Evolutionary conservation across 176 grass and related monocot genomes (phyloP).

Genomic region (Bothriochloa decipiens): DNA sequence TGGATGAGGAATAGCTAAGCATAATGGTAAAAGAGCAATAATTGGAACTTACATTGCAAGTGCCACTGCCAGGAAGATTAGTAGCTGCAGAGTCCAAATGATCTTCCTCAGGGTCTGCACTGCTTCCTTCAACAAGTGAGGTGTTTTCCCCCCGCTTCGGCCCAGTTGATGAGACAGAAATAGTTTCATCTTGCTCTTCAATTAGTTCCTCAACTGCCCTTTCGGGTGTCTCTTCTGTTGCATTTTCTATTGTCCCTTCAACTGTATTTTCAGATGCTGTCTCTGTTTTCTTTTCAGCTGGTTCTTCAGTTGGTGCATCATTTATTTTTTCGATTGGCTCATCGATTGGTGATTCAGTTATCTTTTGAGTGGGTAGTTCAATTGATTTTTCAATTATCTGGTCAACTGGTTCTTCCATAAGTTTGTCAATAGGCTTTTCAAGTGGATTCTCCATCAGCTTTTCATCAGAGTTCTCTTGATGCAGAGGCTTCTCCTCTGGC

Average conservation of each 20-base stretch:
- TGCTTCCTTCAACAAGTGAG: constrained; percentile 40
- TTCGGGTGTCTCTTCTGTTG: constrained; percentile 43
- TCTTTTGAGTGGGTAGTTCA: constrained; percentile 48
- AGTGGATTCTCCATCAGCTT: constrained; percentile 42
- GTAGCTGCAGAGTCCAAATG: constrained; percentile 52
- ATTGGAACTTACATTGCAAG: constrained; percentile 62
- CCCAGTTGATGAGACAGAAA: constrained; percentile 34
- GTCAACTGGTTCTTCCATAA: constrained; percentile 51
- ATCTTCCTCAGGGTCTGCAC: constrained; percentile 38
- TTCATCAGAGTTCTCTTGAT: constrained; percentile 56
- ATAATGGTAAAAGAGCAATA: constrained; percentile 29
- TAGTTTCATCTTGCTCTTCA: constrained; percentile 48
- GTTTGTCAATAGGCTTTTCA: constrained; percentile 38
- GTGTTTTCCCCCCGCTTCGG: constrained; percentile 49
- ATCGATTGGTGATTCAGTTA: constrained; percentile 33
- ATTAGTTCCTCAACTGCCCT: constrained; percentile 41
- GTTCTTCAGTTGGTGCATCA: constrained; percentile 39
- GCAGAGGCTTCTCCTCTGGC: constrained; percentile 49
- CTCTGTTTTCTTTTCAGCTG: constrained; percentile 42
- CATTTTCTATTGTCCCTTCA: constrained; percentile 41
- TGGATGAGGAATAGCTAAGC: constrained; percentile 25
- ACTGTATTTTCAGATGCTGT: constrained; percentile 34
- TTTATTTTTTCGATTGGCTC: constrained; percentile 45
- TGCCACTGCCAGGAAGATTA: constrained; percentile 65
- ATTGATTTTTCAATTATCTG: constrained; percentile 51